A percentile compares a stretch with the other conserved stretches of the same genome.
Conservation (phyloP, 345 rosid genomes). For the Lumnitzera littorea region DNA sequence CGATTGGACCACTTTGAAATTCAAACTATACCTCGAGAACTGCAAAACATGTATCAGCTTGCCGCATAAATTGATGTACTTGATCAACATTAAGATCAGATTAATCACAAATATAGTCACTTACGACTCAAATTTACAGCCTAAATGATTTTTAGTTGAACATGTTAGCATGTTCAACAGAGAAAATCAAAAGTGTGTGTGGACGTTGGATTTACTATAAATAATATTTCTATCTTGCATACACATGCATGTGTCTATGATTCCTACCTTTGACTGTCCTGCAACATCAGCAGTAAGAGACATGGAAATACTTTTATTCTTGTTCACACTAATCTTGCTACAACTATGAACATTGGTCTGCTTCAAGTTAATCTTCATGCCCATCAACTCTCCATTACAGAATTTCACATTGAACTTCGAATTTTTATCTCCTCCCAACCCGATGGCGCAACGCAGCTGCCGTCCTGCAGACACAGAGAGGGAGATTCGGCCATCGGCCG, state of each 20-base stretch:
- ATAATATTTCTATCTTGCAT: not conserved
- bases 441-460: constrained; percentile 25
- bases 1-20: too few species aligned
- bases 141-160: too few species aligned
- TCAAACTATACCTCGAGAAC: too few species aligned
- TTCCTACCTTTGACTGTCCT: constrained; percentile 43
- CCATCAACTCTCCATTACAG: constrained; percentile 71
- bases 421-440: constrained; percentile 23
- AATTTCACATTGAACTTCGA: constrained; percentile 17
- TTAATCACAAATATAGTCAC: too few species aligned
- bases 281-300: constrained; percentile 37
- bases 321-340: not conserved
- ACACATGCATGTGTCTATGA: not conserved
- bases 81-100: too few species aligned
- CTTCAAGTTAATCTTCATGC: constrained; percentile 38
- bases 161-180: too few species aligned
- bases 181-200: too few species aligned
- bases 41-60: too few species aligned
- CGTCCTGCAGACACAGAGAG: constrained; percentile 32
- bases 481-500: constrained; percentile 56
- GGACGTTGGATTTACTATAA: not conserved
- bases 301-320: constrained; percentile 32
- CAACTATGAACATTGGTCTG: constrained; percentile 5
- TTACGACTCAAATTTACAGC: too few species aligned
- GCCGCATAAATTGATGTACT: too few species aligned